A percentile compares a stretch with the other conserved stretches of the same genome.
These are phyloP conservation scores for Paratinospora sagittata DNA, from an alignment of 164 flowering plant species.

Conservation along the genomic window DNA sequence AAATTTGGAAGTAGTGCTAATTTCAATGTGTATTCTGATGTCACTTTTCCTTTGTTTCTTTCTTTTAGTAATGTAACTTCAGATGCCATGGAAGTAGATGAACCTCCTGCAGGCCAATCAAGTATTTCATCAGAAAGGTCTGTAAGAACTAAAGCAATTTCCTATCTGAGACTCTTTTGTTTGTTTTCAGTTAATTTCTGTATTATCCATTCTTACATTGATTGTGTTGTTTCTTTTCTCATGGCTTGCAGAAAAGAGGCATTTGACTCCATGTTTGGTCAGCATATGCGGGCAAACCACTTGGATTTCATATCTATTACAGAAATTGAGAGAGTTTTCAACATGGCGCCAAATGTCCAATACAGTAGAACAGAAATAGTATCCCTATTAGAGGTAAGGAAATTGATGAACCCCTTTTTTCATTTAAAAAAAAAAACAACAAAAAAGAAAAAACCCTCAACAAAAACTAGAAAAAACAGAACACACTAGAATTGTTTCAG, in stretches of 20 bases:
- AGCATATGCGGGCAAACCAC: conserved; percentile 69
- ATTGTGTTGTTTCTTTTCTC: neutral
- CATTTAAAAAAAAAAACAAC: neutral
- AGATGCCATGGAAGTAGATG: conserved; percentile 89
- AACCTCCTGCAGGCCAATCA: conserved; percentile 37
- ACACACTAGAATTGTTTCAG: too few species aligned
- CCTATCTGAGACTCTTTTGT: neutral
- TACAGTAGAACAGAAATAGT: conserved; percentile 61
- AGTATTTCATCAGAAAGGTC: conserved; percentile 61
- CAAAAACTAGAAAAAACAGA: neutral
- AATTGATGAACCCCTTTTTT: neutral
- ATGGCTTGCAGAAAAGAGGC: conserved; percentile 58
- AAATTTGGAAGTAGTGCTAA: neutral
- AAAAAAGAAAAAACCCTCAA: neutral
- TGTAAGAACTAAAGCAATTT: neutral
- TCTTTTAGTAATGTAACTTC: conserved; percentile 28
- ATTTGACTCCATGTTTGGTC: conserved; percentile 59
- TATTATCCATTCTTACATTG: neutral
- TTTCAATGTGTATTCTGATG: neutral
- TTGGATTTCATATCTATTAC: conserved; percentile 58
- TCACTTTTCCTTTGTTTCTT: conserved; percentile 10
- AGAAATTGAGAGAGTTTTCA: conserved; percentile 67
- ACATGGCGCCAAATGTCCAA: conserved; percentile 37
- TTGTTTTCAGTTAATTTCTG: neutral
- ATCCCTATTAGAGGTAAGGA: conserved; percentile 57